Percentiles rank a stretch among this genome's conserved stretches.
Conservation (phyloP, 2,329 filamentous ascomycete genomes). For the Didymella glomerata region DNA sequence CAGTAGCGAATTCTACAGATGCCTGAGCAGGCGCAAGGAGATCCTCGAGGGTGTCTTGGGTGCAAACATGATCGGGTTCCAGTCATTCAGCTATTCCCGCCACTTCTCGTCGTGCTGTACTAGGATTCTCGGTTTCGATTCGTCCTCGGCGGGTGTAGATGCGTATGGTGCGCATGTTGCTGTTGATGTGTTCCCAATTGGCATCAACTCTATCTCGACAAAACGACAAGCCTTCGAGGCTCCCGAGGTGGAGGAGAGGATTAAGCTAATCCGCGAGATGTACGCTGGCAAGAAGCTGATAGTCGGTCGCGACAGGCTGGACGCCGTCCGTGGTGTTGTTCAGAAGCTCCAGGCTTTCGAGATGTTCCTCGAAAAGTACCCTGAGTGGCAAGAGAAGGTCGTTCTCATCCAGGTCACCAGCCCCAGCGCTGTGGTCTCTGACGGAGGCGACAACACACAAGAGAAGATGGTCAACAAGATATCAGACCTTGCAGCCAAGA, state of each 20-base stretch:
- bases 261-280: constrained; percentile 74
- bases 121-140: constrained; percentile 87
- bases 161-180: constrained; percentile 88
- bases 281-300: constrained; percentile 95
- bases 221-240: constrained; percentile 77
- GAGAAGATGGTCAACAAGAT: constrained; percentile 87
- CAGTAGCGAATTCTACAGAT: constrained; percentile 93
- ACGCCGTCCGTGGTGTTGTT: constrained; percentile 91
- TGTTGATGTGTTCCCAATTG: constrained; percentile 93
- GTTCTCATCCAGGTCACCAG: constrained; percentile 96
- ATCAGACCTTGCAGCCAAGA: constrained; percentile 87
- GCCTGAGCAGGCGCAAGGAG: constrained; percentile 86
- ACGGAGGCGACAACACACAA: constrained; percentile 73
- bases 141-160: constrained; percentile 83
- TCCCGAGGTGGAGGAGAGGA: constrained; percentile 73
- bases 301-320: constrained; percentile 90
- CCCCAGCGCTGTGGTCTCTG: constrained; percentile 80
- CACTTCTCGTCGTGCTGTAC: constrained; percentile 96
- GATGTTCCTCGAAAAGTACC: constrained; percentile 86
- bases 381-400: constrained; percentile 90
- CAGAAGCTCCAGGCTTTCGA: constrained; percentile 97
- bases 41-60: constrained; percentile 89
- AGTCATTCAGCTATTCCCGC: constrained; percentile 92
- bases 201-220: constrained; percentile 86
- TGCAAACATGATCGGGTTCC: constrained; percentile 92